A percentile compares a stretch with the other conserved stretches of the same genome.
These are phyloP conservation scores for Microdochium nivale DNA, from an alignment of 2,329 filamentous ascomycete genomes.

Conservation along the genomic window DNA sequence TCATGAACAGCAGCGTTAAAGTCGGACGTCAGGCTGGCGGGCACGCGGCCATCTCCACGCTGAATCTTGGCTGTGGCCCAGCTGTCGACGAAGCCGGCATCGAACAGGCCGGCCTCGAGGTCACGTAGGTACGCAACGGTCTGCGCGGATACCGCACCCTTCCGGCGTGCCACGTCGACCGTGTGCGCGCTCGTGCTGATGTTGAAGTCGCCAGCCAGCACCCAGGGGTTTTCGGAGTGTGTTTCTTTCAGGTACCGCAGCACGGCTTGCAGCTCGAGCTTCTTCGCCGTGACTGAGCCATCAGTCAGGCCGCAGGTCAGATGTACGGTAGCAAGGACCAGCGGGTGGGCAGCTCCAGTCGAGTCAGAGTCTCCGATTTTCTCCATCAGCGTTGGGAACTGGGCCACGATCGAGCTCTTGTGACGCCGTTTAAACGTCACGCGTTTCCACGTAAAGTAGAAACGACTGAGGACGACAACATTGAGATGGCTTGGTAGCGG, in stretches of 20 bases:
- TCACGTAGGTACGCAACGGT: constrained; percentile 32
- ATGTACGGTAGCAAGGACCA: constrained; percentile 50
- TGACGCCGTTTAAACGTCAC: constrained; percentile 45
- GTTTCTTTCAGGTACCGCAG: constrained; percentile 31
- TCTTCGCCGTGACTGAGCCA: constrained; percentile 46
- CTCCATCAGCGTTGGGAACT: constrained; percentile 12
- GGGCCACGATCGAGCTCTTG: constrained; percentile 46
- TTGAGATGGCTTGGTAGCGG: constrained; percentile 54
- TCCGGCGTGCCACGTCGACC: constrained; percentile 41
- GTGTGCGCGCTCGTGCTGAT: constrained; percentile 49
- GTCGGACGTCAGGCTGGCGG: constrained; percentile 7
- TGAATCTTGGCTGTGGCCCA: constrained; percentile 39
- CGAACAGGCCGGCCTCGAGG: constrained; percentile 36
- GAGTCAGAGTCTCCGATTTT: constrained; percentile 7
- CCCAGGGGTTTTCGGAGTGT: constrained; percentile 37
- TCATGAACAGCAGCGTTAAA: neutral
- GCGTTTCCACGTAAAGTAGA: constrained; percentile 45
- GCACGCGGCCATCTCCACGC: constrained; percentile 29
- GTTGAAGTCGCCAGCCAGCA: constrained; percentile 59
- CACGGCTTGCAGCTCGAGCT: constrained; percentile 43
- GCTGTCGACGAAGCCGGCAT: constrained; percentile 40
- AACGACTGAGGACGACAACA: constrained; percentile 48
- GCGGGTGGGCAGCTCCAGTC: constrained; percentile 22
- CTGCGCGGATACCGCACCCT: constrained; percentile 41
- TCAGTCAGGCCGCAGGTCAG: constrained; percentile 54